phyloP scores from a whole-genome alignment of 768 basidiomycete species.

The Leccinum ochraceum region DNA sequence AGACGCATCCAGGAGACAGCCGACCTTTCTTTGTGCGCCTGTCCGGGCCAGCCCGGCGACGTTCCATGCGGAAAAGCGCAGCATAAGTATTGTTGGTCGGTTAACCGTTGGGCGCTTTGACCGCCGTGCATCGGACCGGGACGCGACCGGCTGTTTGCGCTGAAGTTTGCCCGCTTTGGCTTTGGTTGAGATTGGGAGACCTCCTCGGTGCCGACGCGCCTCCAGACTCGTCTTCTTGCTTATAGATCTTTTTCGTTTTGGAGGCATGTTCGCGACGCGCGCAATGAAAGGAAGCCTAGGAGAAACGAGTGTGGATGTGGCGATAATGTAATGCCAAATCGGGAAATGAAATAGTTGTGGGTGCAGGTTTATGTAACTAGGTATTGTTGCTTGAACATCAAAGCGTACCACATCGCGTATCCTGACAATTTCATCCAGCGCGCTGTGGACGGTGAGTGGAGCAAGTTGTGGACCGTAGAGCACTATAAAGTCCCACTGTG shows the following conservation, averaged over 20 bases:
- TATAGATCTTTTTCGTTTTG: slow-evolving; percentile 28
- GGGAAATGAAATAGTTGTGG: not conserved
- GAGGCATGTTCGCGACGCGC: slow-evolving; percentile 8
- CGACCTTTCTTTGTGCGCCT: slow-evolving; percentile 70
- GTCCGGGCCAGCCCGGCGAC: slow-evolving; percentile 69
- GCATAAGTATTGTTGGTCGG: slow-evolving; percentile 64
- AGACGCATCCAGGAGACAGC: too few relatives aligned
- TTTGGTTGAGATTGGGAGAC: slow-evolving; percentile 17
- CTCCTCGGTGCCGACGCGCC: slow-evolving; percentile 33
- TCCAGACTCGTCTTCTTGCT: slow-evolving; percentile 37
- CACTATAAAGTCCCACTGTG: too few relatives aligned
- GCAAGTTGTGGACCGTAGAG: not conserved
- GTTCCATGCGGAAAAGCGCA: slow-evolving; percentile 75
- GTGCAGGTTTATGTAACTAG: not conserved
- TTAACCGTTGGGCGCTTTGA: slow-evolving; percentile 46
- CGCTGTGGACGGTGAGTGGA: too few relatives aligned
- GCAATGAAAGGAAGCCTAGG: not conserved
- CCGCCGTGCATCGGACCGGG: slow-evolving; percentile 1
- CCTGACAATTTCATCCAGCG: not conserved
- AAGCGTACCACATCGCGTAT: slow-evolving; percentile 8
- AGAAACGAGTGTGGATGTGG: not conserved
- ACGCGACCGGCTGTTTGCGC: slow-evolving; percentile 29
- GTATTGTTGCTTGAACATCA: not conserved
- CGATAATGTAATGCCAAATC: not conserved
- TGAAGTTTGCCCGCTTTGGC: slow-evolving; percentile 20